Conservation (phyloP, 306 rosid genomes). For the Castanea crenata region DNA sequence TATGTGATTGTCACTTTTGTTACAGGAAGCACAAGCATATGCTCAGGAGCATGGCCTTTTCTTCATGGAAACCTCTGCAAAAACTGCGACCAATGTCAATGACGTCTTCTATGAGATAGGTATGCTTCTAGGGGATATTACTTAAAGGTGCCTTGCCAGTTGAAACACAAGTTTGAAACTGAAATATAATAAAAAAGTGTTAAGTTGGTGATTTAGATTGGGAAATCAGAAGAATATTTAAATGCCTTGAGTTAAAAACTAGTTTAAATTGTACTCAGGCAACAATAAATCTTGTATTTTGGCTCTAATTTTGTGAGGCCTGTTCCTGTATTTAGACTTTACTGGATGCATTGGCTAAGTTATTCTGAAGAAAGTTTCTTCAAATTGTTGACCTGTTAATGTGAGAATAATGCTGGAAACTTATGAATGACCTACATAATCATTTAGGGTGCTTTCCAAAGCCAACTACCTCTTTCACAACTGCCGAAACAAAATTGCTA, state of each 20-base stretch:
- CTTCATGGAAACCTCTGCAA: slow-evolving; percentile 66
- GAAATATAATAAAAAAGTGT: background rate
- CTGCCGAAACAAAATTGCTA: background rate
- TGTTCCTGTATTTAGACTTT: background rate
- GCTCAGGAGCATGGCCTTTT: slow-evolving; percentile 62
- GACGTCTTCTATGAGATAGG: slow-evolving; percentile 62
- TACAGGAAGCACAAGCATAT: slow-evolving; percentile 57
- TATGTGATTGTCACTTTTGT: slow-evolving; percentile 1
- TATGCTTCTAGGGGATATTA: slow-evolving; percentile 13
- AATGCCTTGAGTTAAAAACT: background rate
- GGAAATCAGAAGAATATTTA: background rate
- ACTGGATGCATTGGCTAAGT: background rate
- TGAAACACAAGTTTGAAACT: background rate
- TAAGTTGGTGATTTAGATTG: background rate
- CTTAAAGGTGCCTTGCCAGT: background rate
- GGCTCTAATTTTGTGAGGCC: background rate
- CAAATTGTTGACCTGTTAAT: background rate
- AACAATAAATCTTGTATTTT: background rate
- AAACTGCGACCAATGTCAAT: slow-evolving; percentile 57
- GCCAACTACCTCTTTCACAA: background rate
- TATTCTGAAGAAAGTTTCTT: background rate
- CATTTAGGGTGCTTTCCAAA: background rate
- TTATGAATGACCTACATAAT: background rate
- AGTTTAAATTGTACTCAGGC: background rate
- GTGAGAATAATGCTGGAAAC: background rate